These are phyloP conservation scores for Xylaria sp. DNA, from an alignment of 2,329 filamentous ascomycete genomes.

Conservation along the genomic window DNA sequence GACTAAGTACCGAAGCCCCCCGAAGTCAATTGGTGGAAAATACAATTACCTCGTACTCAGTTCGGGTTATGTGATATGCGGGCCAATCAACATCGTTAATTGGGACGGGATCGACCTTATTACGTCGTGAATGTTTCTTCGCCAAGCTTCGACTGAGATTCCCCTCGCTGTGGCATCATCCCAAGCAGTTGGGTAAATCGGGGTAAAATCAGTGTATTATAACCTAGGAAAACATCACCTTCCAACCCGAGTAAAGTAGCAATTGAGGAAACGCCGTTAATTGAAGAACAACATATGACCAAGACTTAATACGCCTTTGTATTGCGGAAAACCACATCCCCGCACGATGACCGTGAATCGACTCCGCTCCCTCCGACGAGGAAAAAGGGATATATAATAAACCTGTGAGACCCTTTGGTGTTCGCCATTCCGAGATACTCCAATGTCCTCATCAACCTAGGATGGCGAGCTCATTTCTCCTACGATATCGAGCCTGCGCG, in stretches of 20 bases:
- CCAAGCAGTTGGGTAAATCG: conserved; percentile 23
- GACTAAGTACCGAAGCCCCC: background rate
- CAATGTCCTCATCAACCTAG: background rate
- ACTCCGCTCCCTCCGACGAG: conserved; percentile 11
- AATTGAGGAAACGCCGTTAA: background rate
- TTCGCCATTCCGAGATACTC: background rate
- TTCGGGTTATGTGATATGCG: background rate
- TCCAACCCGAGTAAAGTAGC: background rate
- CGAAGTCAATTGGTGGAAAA: conserved; percentile 4
- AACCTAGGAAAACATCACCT: conserved; percentile 1
- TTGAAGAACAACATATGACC: background rate
- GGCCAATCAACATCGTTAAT: background rate
- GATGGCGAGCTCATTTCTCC: conserved; percentile 12
- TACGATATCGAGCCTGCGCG: conserved; percentile 6
- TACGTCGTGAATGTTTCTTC: background rate
- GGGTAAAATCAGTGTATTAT: conserved; percentile 12
- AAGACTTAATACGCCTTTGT: background rate
- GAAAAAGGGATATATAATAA: background rate
- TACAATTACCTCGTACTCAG: background rate
- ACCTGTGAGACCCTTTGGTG: background rate
- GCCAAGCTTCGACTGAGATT: conserved; percentile 14
- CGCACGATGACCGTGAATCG: background rate
- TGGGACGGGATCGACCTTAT: background rate
- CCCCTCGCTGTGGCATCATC: conserved; percentile 7
- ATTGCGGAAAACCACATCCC: background rate